Conservation (phyloP, 306 rosid species). For the Sicyos baderoa region DNA sequence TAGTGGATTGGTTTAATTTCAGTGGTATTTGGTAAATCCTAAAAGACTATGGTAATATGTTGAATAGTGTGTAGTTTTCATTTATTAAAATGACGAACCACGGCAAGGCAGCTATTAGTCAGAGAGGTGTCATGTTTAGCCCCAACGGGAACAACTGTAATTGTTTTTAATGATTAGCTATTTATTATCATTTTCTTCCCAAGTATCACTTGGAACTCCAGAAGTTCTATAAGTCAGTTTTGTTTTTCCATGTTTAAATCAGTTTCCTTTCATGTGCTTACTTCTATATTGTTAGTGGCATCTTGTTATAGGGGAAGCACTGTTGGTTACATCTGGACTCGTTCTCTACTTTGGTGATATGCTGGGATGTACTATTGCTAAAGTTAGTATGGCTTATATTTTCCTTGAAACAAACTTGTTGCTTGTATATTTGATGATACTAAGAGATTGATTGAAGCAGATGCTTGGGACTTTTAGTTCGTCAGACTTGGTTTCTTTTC, state of each 20-base stretch:
- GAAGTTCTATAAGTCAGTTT: neutral
- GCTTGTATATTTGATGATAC: constrained; percentile 23
- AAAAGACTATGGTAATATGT: neutral
- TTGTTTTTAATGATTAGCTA: neutral
- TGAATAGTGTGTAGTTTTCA: neutral
- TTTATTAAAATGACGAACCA: constrained; percentile 1
- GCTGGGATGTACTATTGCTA: constrained; percentile 52
- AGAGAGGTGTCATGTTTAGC: neutral
- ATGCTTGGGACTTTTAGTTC: constrained; percentile 39
- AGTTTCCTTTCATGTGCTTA: constrained; percentile 14
- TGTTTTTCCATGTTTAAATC: neutral
- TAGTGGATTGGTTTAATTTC: constrained; percentile 1
- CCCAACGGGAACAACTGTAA: neutral
- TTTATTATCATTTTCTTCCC: neutral
- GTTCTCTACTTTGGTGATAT: constrained; percentile 90
- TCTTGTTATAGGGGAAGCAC: constrained; percentile 63
- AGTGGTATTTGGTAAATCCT: neutral
- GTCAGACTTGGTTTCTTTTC: constrained; percentile 34
- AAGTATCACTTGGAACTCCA: neutral
- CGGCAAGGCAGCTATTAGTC: neutral
- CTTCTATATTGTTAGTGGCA: constrained; percentile 11
- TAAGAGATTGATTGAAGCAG: constrained; percentile 36
- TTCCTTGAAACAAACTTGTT: constrained; percentile 15
- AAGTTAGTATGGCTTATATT: constrained; percentile 38
- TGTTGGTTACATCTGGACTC: constrained; percentile 70